Conservation (phyloP, 495 filamentous ascomycete species). For the Pseudoneurospora amorphoporcata region DNA sequence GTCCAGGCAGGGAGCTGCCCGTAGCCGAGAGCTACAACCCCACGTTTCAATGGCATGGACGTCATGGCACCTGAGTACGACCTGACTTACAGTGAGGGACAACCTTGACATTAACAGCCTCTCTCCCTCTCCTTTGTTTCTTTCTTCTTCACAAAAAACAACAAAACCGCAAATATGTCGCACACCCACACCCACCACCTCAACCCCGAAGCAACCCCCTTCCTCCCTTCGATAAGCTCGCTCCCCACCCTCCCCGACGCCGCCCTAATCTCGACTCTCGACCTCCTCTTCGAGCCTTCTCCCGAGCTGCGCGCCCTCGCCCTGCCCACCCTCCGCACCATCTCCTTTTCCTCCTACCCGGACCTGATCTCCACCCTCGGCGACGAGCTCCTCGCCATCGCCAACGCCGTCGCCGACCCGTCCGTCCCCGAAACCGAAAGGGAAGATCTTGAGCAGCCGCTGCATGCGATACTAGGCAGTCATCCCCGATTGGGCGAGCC, state of each 20-base stretch:
- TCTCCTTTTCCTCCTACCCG: constrained; percentile 40
- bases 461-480: constrained; percentile 63
- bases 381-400: constrained; percentile 47
- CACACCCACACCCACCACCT: background rate
- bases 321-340: constrained; percentile 52
- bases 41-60: background rate
- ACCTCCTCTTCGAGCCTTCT: constrained; percentile 81
- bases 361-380: constrained; percentile 24
- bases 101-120: background rate
- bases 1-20: background rate
- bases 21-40: background rate
- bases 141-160: background rate
- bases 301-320: constrained; percentile 62
- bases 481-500: constrained; percentile 82
- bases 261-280: constrained; percentile 53
- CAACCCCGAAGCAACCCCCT: constrained; percentile 16
- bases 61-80: background rate
- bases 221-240: constrained; percentile 24
- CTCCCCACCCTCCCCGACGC: constrained; percentile 36
- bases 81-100: background rate
- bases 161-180: background rate
- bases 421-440: constrained; percentile 4
- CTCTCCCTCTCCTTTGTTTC: background rate
- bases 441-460: background rate
- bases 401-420: background rate